Evolutionary conservation across 768 basidiomycete genomes (phyloP), one percentile per base, ranked within the genome.

Genomic region (Leccinum arenicola): DNA sequence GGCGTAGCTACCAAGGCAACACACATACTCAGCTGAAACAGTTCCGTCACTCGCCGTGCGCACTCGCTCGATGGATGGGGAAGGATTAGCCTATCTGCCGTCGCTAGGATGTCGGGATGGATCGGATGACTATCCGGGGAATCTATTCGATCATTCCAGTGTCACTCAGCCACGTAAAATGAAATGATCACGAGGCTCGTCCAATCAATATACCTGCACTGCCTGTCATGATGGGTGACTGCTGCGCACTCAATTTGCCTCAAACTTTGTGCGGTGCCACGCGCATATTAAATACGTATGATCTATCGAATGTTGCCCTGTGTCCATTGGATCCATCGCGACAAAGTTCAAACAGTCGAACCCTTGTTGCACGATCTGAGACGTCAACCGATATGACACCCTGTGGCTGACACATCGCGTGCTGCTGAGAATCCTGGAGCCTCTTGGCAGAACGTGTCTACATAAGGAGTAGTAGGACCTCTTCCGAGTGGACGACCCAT

Each of bases 401-500:
- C 57, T 59, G 35, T 59, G 58, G 58, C 47, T 59, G 58, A 59
- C 57, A 59, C 56, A 21, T 29, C 45, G 45, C 21, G 23, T 49
- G n/a, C 48, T 49, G 23, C 33, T 52, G 52, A 25, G 38, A 57
- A 40, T 47, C 33, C n/a, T 31, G 3, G 21, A 31, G 48, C 48
- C 17, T 49, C 15, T 17, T 49, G 36, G 38, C 43, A 38, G 54
- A 57, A 57, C 12, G 9, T 49, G 25, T 43, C 40, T 43, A 43
- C 40, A n/a, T 17, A 43, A 43, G 40, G 40, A 43, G n/a, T 17
- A 17, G 15, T 3, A n/a, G 38, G 12, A 3, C 38, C 6, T 40
- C 3, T 17, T 17, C 17, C 6, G 8, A 17, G 17, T 40, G 33
- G 33, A 17, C 17, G 38, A 17, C 17, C 17, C 38, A 29, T 50